Base-by-base conservation (phyloP, 2,329 filamentous ascomycete genomes). In the Aspergillus ibericus region DNA sequence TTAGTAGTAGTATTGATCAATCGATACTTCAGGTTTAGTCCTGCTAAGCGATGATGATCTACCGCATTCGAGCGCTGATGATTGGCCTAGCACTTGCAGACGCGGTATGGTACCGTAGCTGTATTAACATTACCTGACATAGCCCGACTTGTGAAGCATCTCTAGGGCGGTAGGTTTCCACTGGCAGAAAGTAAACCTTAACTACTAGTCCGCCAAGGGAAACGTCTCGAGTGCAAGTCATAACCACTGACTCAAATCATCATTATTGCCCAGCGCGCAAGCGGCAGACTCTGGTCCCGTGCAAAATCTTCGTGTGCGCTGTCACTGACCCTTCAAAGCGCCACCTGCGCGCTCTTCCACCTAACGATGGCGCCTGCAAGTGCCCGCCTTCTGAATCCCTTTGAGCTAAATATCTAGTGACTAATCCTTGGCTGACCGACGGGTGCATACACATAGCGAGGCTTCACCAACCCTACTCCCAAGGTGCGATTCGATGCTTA, bases 401-500 rank as follows among this genome's bases (percentile, higher is more conserved):
- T 27, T 13, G n/a, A 29, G 51, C 25, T 53, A 40, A 12, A 42
- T 29, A 34, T 42, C 34, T 36, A 16, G 18, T 18, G 15, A 53
- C 10, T 18, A 20, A 18, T 29, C 22, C 15, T 29, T 42, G 38
- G 29, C 36, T 42, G 27, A 42, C 29, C 22, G 22, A 44, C 8
- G 51, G 18, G 8, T 18, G 9, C 15, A 20, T 16, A 29, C 16
- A 35, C 36, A 27, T 47, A 83, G 78, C 78, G 79, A 63, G 77
- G 76, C 25, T 76, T 77, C 63, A 83, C 77, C 34, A 78, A 81
- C 57, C 77, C 78, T 27, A 72, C 79, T 25, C 78, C 77, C 7
- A 78, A 79, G 73, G 78, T 80, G 66, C 50, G 55, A 54, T 49
- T 25, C 12, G 9, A 4, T 9, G 20, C n/a, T 32, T 32, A 12